Evolutionary conservation across 2,329 filamentous ascomycete genomes (phyloP).

Genomic region (Aspergillus melleus): DNA sequence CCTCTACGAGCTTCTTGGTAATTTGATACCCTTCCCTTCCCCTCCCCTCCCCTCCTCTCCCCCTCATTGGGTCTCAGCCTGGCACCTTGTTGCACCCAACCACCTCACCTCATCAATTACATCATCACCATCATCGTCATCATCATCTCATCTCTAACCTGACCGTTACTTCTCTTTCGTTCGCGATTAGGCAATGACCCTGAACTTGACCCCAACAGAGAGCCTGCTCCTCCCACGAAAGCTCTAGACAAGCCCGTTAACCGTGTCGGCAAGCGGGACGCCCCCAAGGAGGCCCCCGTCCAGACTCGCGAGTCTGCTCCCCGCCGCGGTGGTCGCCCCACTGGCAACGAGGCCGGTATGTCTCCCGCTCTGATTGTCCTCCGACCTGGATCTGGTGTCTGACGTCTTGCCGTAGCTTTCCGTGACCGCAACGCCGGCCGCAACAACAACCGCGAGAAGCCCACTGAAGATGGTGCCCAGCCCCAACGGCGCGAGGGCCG

Average conservation of each 20-base stretch:
- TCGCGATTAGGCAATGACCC: slow-evolving; percentile 62
- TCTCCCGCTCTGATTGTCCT: slow-evolving; percentile 26
- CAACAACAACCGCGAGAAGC: slow-evolving; percentile 77
- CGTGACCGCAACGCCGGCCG: slow-evolving; percentile 82
- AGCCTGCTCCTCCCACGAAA: slow-evolving; percentile 77
- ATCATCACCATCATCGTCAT: slow-evolving; percentile 16
- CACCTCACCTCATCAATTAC: slow-evolving; percentile 21
- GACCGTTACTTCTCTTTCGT: slow-evolving; percentile 24
- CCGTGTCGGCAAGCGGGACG: slow-evolving; percentile 84
- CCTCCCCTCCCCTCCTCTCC: slow-evolving; percentile 23
- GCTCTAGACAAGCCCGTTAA: slow-evolving; percentile 80
- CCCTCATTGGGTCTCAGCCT: slow-evolving; percentile 12
- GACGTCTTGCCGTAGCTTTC: slow-evolving; percentile 63
- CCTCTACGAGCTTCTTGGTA: slow-evolving; percentile 98
- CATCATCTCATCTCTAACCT: slow-evolving; percentile 25
- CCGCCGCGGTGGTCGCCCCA: slow-evolving; percentile 55
- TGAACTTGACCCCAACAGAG: slow-evolving; percentile 71
- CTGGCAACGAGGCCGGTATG: slow-evolving; percentile 86
- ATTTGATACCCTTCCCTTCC: slow-evolving; percentile 11
- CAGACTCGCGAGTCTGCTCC: slow-evolving; percentile 36
- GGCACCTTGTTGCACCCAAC: slow-evolving; percentile 5
- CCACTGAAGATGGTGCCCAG: slow-evolving; percentile 66
- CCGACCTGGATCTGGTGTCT: slow-evolving; percentile 11
- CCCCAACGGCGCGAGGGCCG: slow-evolving; percentile 58
- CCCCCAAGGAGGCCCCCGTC: slow-evolving; percentile 67